Conservation (phyloP, 2,329 filamentous ascomycete species). For the Endothia cerciana region DNA sequence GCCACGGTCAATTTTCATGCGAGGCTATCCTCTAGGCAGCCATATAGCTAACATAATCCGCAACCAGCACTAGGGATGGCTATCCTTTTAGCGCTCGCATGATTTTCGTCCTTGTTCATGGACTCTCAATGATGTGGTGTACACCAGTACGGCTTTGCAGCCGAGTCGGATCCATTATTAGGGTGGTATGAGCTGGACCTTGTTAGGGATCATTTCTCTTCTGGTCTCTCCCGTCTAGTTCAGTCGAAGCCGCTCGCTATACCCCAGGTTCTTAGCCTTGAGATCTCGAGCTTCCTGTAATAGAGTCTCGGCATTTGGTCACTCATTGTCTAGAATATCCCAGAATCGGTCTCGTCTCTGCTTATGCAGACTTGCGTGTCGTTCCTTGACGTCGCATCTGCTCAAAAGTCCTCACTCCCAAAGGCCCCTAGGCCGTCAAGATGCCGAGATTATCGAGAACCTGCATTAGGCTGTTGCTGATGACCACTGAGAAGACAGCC, state of each 20-base stretch:
- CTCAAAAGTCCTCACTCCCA: not conserved
- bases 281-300: not conserved
- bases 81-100: not conserved
- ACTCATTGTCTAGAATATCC: not conserved
- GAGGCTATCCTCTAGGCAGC: no score
- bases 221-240: not conserved
- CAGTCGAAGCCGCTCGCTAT: not conserved
- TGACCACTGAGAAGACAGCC: not conserved
- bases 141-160: not conserved
- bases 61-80: no score
- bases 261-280: not conserved
- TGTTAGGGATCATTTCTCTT: not conserved
- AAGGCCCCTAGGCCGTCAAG: not conserved
- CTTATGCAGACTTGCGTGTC: not conserved
- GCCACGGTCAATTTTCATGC: no score
- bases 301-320: not conserved
- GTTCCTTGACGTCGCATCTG: not conserved
- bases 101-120: not conserved
- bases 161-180: no score
- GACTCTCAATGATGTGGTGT: not conserved
- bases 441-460: constrained; percentile 3
- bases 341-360: not conserved
- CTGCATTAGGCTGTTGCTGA: not conserved
- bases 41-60: no score
- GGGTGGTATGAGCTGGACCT: not conserved